Evolutionary conservation across 345 rosid species (phyloP).

Genomic region (Adansonia digitata): DNA sequence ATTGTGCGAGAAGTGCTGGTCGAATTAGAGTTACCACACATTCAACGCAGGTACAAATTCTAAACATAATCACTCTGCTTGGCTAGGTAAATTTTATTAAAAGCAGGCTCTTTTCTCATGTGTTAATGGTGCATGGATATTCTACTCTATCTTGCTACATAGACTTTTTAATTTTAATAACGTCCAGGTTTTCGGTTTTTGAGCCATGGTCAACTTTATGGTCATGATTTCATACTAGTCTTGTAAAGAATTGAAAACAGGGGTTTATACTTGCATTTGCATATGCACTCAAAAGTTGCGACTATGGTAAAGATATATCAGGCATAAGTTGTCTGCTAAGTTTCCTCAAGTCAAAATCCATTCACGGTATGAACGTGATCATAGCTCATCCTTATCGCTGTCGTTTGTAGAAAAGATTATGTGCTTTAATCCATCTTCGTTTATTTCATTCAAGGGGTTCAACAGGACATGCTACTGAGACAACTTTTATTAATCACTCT

Average conservation of each 20-base stretch:
- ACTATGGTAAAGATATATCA: neutral
- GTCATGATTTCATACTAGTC: neutral
- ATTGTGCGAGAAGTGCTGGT: slow-evolving; percentile 81
- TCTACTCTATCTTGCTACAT: neutral
- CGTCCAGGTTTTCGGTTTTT: neutral
- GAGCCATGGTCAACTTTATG: too few relatives aligned
- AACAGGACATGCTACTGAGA: neutral
- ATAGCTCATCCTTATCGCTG: neutral
- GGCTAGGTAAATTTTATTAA: neutral
- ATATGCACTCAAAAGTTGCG: neutral
- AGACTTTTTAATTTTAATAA: neutral
- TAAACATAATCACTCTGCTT: neutral
- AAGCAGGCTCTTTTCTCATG: neutral
- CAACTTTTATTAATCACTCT: neutral
- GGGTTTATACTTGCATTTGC: neutral
- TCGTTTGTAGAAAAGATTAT: neutral
- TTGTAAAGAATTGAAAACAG: too few relatives aligned
- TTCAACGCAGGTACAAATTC: slow-evolving; percentile 50
- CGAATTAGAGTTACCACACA: slow-evolving; percentile 77
- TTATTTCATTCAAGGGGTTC: neutral
- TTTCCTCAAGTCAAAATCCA: neutral
- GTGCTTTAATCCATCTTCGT: neutral
- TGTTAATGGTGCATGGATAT: neutral
- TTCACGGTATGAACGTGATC: neutral
- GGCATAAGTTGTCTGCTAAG: neutral